Base-by-base conservation (phyloP, 768 basidiomycete genomes). In the Leucosporidium creatinivorum region DNA sequence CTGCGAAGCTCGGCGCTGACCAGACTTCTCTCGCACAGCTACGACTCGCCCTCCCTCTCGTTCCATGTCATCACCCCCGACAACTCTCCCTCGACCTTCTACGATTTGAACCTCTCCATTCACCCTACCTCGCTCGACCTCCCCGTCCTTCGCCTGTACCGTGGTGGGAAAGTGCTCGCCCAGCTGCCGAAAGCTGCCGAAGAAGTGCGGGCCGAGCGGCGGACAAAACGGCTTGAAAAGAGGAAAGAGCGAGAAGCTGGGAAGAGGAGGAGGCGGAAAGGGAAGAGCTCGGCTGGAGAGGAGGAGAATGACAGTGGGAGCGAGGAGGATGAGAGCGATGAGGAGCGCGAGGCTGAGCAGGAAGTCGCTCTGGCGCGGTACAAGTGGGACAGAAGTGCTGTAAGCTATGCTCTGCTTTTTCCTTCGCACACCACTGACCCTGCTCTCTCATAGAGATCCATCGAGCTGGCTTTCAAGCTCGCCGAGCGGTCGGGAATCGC, bases 81-180 rank as follows among this genome's bases (percentile, higher is more conserved):
- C 55, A 6, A 17, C 9, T 47, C 61, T 9, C 52, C 66, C 0
- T 19, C 39, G 18, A 68, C 70, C 6, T 72, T 68, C 64, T 72
- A 68, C 62, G 70, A 72, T 55, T 62, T 72, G 44, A 48, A 39
- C 18, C 61, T 72, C 28, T 63, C 70, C 17, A 61, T 62, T 7
- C 50, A 61, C 25, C 58, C 70, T 19, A 72, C 67, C 3, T 30
- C 63, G 23, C 28, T 30, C 44, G 70, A 68, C 50, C 31, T 72
- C 19, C 70, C 70, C 15, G 49, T 63, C 10, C 21, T 72, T 30
- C 36, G 64, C 21, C 54, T 72, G 50, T 72, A 68, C 59, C 8
- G 31, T n/a, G 47, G 39, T 1, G 70, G 70, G 0, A 61, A 64
- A 47, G 54, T 63, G 5, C 21, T 63, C 0, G 36, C 39, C 4